phyloP scores from a whole-genome alignment of 768 basidiomycete species.

The Termitomyces sp. region DNA sequence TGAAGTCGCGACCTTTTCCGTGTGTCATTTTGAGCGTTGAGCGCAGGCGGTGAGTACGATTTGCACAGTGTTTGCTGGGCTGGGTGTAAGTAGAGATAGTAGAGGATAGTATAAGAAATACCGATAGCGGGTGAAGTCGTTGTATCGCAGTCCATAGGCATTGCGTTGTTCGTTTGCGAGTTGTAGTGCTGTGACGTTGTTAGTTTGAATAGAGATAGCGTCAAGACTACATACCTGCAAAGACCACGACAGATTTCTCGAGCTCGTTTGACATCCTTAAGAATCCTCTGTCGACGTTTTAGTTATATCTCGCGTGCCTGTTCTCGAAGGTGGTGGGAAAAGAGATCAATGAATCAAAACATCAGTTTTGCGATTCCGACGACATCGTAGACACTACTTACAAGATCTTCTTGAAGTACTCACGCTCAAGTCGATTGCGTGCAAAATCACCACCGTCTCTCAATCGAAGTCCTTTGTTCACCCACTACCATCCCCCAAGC shows the following conservation, averaged over 20 bases:
- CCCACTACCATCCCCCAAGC: too few relatives aligned
- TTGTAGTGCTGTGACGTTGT: slow-evolving; percentile 58
- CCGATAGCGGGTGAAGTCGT: slow-evolving; percentile 86
- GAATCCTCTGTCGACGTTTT: slow-evolving; percentile 8
- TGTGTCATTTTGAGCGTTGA: slow-evolving; percentile 83
- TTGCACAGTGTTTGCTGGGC: slow-evolving; percentile 84
- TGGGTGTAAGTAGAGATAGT: not conserved
- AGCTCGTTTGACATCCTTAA: slow-evolving; percentile 26
- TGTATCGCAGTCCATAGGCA: slow-evolving; percentile 88
- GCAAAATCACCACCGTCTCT: too few relatives aligned
- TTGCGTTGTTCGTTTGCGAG: slow-evolving; percentile 86
- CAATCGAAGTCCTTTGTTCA: too few relatives aligned
- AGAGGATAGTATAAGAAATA: slow-evolving; percentile 25
- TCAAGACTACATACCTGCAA: slow-evolving; percentile 33
- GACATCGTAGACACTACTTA: too few relatives aligned
- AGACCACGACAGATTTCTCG: slow-evolving; percentile 22
- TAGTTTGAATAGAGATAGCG: not conserved
- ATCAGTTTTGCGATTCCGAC: too few relatives aligned
- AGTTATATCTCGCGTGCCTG: slow-evolving; percentile 1
- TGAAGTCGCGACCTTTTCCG: slow-evolving; percentile 88
- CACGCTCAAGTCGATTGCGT: too few relatives aligned
- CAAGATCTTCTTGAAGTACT: too few relatives aligned
- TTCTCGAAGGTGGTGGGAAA: slow-evolving; percentile 9
- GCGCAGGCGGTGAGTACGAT: slow-evolving; percentile 84
- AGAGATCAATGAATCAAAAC: too few relatives aligned